Conservation (phyloP, 2,329 filamentous ascomycete species). For the Colletotrichum caudatum region DNA sequence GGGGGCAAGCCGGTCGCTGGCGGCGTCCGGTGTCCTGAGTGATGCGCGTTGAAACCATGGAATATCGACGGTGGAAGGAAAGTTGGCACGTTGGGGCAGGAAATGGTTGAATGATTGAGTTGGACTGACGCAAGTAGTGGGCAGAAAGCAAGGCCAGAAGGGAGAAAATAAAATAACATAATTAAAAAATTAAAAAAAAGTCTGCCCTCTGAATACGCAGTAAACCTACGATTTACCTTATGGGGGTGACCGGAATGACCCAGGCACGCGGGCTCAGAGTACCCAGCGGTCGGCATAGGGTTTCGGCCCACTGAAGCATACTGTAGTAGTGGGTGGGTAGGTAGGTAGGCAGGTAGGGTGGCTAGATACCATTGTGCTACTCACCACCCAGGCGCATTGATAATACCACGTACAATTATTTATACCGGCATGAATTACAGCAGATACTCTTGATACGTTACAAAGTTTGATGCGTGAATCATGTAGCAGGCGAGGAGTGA, state of each 20-base stretch:
- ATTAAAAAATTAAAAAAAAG: background rate
- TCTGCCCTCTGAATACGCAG: background rate
- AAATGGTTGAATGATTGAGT: background rate
- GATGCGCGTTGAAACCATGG: background rate
- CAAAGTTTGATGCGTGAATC: no score
- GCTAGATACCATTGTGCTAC: no score
- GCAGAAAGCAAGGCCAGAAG: background rate
- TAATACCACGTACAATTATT: no score
- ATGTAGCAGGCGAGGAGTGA: no score
- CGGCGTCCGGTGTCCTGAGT: slow-evolving; percentile 16
- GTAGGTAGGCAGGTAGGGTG: no score
- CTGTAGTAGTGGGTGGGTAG: background rate
- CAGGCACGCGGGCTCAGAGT: background rate
- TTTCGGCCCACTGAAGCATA: slow-evolving; percentile 3
- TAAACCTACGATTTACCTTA: background rate
- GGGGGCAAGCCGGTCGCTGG: background rate
- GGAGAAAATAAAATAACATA: no score
- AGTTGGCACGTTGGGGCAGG: background rate
- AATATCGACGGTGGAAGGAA: background rate
- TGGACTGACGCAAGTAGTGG: slow-evolving; percentile 11
- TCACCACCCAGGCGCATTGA: no score
- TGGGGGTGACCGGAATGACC: background rate
- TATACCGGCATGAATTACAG: no score
- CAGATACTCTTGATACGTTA: no score
- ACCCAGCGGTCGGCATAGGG: slow-evolving; percentile 12